Evolutionary conservation across 441 rosid genomes (phyloP).

Genomic region (Gossypium lobatum): DNA sequence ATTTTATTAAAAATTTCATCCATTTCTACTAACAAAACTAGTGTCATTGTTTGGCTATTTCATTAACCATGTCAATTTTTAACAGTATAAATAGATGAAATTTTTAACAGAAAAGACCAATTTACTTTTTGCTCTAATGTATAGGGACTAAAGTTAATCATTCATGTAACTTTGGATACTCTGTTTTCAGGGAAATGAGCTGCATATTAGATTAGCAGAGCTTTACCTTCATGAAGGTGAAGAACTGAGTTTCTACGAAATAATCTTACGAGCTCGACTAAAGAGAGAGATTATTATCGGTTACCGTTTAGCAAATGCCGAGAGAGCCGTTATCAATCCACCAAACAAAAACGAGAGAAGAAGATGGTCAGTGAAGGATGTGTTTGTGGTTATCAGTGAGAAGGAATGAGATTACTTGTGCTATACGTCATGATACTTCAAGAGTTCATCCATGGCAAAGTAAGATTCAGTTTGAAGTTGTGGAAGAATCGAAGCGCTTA

Average conservation of each 20-base stretch:
- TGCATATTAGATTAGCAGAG: conserved; percentile 62
- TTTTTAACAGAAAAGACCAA: too few relatives aligned
- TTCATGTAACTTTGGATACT: background rate
- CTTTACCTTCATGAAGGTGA: conserved; percentile 55
- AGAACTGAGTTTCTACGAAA: conserved; percentile 59
- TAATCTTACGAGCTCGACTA: conserved; percentile 47
- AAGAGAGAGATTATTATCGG: conserved; percentile 68
- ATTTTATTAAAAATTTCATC: too few relatives aligned
- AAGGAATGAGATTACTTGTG: conserved; percentile 32
- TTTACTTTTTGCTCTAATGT: too few relatives aligned
- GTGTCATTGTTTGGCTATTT: too few relatives aligned
- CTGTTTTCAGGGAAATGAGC: conserved; percentile 53
- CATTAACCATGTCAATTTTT: too few relatives aligned
- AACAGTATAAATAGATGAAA: too few relatives aligned
- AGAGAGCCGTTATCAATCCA: conserved; percentile 62
- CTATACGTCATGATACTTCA: background rate
- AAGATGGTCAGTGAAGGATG: conserved; percentile 48
- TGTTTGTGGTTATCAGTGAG: conserved; percentile 54
- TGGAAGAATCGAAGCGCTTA: background rate
- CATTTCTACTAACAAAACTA: too few relatives aligned
- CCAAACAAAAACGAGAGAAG: conserved; percentile 40
- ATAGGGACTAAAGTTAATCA: background rate
- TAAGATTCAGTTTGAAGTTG: background rate
- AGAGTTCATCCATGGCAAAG: background rate
- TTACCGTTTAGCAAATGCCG: conserved; percentile 42